These are phyloP conservation scores for Solanum dulcamara DNA, from an alignment of 257 asterid species.

Conservation along the genomic window DNA sequence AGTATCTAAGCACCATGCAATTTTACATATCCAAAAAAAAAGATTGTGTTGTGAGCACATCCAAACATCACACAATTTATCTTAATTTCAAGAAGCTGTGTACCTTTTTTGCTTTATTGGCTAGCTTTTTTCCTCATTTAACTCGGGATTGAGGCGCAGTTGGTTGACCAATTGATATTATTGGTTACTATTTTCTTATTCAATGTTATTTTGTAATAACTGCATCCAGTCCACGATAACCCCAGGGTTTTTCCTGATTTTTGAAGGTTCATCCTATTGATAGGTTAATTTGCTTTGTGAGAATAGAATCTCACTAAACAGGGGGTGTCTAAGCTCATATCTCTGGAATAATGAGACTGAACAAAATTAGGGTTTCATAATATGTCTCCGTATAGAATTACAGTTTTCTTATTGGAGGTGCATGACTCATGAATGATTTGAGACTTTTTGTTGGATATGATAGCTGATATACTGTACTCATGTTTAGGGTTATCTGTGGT, in stretches of 20 bases:
- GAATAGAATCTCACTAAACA: neutral
- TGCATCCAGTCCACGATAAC: neutral
- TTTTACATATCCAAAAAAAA: neutral
- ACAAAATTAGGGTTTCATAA: neutral
- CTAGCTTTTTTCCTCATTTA: neutral
- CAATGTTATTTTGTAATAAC: neutral
- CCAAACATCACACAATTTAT: neutral
- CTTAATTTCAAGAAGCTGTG: neutral
- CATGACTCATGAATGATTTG: neutral
- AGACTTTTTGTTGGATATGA: neutral
- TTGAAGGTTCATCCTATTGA: neutral
- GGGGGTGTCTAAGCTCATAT: neutral
- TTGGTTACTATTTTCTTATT: neutral
- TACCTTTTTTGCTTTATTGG: neutral
- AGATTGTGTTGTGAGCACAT: neutral
- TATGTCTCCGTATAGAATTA: neutral
- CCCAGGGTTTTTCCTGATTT: neutral
- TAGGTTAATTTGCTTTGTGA: neutral
- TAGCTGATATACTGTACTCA: conserved; percentile 13
- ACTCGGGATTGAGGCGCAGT: neutral
- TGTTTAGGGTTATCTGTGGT: conserved; percentile 62
- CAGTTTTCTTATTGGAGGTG: neutral
- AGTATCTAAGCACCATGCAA: neutral
- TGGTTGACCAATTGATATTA: neutral
- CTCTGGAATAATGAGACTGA: neutral